Percentiles rank a stretch among this genome's conserved stretches.
Conservation (phyloP, 208 protist genomes). For the Trypanosoma melophagium region DNA sequence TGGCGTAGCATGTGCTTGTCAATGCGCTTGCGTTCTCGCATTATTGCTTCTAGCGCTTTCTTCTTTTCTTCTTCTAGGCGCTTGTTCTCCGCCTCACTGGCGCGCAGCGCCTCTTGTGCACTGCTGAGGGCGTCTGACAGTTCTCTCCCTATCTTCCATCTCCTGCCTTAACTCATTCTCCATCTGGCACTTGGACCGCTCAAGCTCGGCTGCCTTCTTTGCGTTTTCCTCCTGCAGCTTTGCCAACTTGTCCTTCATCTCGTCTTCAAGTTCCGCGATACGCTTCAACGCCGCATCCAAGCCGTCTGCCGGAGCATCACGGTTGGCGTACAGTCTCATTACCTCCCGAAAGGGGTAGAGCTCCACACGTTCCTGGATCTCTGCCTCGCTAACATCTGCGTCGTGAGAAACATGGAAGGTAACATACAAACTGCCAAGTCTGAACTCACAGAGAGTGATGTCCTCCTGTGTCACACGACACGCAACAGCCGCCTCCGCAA, state of each 20-base stretch:
- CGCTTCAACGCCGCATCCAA: slow-evolving; percentile 59
- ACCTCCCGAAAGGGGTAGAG: slow-evolving; percentile 81
- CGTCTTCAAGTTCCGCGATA: slow-evolving; percentile 58
- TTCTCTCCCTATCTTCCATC: slow-evolving; percentile 31
- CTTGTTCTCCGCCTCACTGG: slow-evolving; percentile 52
- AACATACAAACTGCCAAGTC: slow-evolving; percentile 83
- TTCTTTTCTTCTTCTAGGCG: slow-evolving; percentile 44
- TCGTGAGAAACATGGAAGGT: slow-evolving; percentile 84
- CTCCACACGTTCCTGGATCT: slow-evolving; percentile 71
- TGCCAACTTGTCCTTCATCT: slow-evolving; percentile 52
- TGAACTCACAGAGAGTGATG: slow-evolving; percentile 52
- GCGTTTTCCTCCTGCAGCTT: slow-evolving; percentile 39
- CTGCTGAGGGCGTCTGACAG: slow-evolving; percentile 47
- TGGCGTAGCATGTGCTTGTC: slow-evolving; percentile 66
- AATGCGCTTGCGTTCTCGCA: slow-evolving; percentile 56
- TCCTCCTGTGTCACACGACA: slow-evolving; percentile 40
- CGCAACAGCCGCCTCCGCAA: slow-evolving; percentile 55
- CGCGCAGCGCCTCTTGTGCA: slow-evolving; percentile 40
- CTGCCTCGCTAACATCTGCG: slow-evolving; percentile 63
- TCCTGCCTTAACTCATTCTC: slow-evolving; percentile 35
- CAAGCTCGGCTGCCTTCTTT: slow-evolving; percentile 5
- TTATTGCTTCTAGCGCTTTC: slow-evolving; percentile 33
- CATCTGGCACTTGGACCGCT: slow-evolving; percentile 11
- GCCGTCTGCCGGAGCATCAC: slow-evolving; percentile 50
- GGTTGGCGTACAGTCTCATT: slow-evolving; percentile 74